Evolutionary conservation across 495 filamentous ascomycete genomes (phyloP).

Genomic region (Daldinia grandis): DNA sequence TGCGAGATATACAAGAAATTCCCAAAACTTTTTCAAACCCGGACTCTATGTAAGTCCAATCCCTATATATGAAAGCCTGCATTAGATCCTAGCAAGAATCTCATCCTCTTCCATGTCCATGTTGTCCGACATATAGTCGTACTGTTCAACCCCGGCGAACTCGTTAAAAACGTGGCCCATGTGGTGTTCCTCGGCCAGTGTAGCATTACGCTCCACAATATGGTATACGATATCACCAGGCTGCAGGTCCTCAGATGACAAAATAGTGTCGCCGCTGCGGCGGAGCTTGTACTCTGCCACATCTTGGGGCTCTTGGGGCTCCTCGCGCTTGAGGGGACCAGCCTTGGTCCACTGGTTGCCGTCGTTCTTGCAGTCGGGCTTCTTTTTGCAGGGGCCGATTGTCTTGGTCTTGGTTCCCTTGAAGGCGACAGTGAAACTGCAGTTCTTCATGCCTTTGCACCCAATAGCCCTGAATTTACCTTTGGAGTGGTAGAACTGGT

Average conservation of each 20-base stretch:
- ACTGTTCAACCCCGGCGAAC: not conserved
- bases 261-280: not conserved
- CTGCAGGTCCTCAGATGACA: not conserved
- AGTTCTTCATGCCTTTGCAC: not conserved
- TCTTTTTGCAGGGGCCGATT: not conserved
- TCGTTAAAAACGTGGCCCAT: not conserved
- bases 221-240: constrained; percentile 1
- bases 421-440: constrained; percentile 8
- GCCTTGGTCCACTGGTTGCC: not conserved
- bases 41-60: not conserved
- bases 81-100: not conserved
- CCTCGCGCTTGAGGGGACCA: not conserved
- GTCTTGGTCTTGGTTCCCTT: not conserved
- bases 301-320: not conserved
- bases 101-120: not conserved
- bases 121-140: not conserved
- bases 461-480: not conserved
- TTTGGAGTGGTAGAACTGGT: not conserved
- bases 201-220: not conserved
- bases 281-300: constrained; percentile 2
- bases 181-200: not conserved
- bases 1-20: not conserved
- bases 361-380: not conserved
- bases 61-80: not conserved
- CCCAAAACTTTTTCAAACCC: not conserved